Evolutionary conservation across 129 eudicot species (phyloP).

Genomic region (Flaveria trinervia): DNA sequence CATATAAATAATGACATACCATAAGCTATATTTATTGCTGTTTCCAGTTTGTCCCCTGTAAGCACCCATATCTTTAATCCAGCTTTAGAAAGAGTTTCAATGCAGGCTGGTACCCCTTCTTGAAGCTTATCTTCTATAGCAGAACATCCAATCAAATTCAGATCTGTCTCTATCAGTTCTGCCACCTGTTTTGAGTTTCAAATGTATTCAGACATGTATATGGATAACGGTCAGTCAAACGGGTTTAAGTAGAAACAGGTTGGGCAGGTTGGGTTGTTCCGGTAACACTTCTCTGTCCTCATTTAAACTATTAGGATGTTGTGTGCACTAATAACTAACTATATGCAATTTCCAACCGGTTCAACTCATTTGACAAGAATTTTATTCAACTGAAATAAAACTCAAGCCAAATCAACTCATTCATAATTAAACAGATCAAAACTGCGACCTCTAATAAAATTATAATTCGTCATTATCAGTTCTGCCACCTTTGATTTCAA

Average conservation of each 20-base stretch:
- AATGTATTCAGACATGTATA: slow-evolving; percentile 6
- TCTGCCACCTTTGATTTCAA: not conserved
- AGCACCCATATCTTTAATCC: slow-evolving; percentile 99
- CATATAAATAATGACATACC: slow-evolving; percentile 40
- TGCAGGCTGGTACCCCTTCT: slow-evolving; percentile 97
- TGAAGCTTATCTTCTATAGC: slow-evolving; percentile 99
- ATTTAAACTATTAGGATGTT: not conserved
- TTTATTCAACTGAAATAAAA: not conserved
- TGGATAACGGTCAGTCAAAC: not conserved
- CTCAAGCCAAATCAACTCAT: not conserved
- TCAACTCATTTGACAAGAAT: not conserved
- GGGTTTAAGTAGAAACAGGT: not conserved
- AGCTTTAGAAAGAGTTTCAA: slow-evolving; percentile 90
- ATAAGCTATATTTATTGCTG: slow-evolving; percentile 97
- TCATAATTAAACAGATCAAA: not conserved
- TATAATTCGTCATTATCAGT: not conserved
- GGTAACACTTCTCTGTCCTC: not conserved
- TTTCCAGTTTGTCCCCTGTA: slow-evolving; percentile 97
- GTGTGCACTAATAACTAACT: not conserved
- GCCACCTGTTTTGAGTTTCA: slow-evolving; percentile 60
- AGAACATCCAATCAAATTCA: slow-evolving; percentile 83
- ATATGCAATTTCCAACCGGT: not conserved
- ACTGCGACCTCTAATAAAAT: not conserved
- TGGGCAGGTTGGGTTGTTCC: not conserved
- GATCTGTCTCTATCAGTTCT: slow-evolving; percentile 80